Evolutionary conservation across 2,329 filamentous ascomycete species (phyloP).

Genomic region (Beauveria medogensis): DNA sequence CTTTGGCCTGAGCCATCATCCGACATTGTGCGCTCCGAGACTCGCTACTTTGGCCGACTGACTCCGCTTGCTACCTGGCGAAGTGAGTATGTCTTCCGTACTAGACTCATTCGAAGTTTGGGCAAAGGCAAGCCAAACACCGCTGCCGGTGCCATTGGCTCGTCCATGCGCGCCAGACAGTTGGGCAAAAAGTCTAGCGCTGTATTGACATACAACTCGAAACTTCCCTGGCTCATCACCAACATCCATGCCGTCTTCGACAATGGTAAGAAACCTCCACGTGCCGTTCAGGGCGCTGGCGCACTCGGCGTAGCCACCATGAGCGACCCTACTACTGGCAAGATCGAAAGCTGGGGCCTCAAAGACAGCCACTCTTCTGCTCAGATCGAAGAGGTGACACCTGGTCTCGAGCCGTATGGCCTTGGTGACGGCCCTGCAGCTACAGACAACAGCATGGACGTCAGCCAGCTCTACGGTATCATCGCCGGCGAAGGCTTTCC

Average conservation of each 20-base stretch:
- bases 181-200: conserved; percentile 61
- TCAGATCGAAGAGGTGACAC: conserved; percentile 71
- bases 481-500: conserved; percentile 81
- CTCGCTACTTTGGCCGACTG: conserved; percentile 73
- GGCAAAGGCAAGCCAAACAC: conserved; percentile 71
- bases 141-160: conserved; percentile 40
- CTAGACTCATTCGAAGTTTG: conserved; percentile 72
- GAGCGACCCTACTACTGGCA: conserved; percentile 71
- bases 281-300: conserved; percentile 75
- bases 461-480: conserved; percentile 78
- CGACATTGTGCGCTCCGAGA: conserved; percentile 59
- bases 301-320: conserved; percentile 70
- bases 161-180: conserved; percentile 39
- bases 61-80: conserved; percentile 86
- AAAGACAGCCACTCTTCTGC: conserved; percentile 66
- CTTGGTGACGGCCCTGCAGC: conserved; percentile 71
- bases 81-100: conserved; percentile 88
- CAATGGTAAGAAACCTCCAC: conserved; percentile 63
- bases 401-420: conserved; percentile 67
- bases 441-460: conserved; percentile 79
- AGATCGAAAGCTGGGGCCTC: conserved; percentile 73
- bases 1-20: conserved; percentile 37
- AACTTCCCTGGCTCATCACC: conserved; percentile 70
- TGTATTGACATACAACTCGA: conserved; percentile 78
- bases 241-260: conserved; percentile 72